Percentiles rank a stretch among this genome's conserved stretches.
Conservation (phyloP, 1,139 yeast genomes). For the Scheffersomyces illinoinensis region DNA sequence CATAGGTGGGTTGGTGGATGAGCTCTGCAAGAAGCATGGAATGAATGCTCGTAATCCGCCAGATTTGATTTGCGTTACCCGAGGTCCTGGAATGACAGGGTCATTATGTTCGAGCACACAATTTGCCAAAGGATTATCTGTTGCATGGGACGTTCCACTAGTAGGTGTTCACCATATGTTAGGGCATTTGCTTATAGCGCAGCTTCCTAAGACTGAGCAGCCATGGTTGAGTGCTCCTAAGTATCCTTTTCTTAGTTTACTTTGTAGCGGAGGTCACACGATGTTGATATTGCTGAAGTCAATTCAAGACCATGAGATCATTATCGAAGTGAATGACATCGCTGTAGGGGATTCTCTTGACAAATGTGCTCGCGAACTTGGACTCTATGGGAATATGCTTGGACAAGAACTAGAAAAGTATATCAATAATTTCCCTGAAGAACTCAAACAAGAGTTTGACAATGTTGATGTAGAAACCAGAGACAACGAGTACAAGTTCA, state of each 20-base stretch:
- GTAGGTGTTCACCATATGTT: constrained; percentile 96
- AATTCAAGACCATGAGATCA: constrained; percentile 63
- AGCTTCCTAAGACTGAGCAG: constrained; percentile 42
- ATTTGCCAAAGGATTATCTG: constrained; percentile 78
- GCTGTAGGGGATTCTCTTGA: constrained; percentile 95
- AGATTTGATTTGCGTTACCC: constrained; percentile 81
- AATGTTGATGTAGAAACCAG: constrained; percentile 20
- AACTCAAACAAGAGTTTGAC: constrained; percentile 19
- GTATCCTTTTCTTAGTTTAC: constrained; percentile 77
- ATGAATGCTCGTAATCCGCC: constrained; percentile 43
- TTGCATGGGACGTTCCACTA: constrained; percentile 76
- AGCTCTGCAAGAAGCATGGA: constrained; percentile 26
- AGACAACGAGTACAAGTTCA: constrained; percentile 25
- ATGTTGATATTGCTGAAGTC: constrained; percentile 72
- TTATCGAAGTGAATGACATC: constrained; percentile 78
- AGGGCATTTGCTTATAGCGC: constrained; percentile 80
- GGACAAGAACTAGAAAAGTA: constrained; percentile 78
- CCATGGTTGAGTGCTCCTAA: constrained; percentile 44
- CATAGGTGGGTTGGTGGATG: constrained; percentile 42
- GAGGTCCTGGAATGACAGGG: constrained; percentile 98
- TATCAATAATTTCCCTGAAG: constrained; percentile 34
- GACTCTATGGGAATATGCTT: constrained; percentile 77
- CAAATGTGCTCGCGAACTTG: constrained; percentile 86
- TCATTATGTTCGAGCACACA: constrained; percentile 81
- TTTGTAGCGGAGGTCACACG: constrained; percentile 96